Evolutionary conservation across 495 filamentous ascomycete genomes (phyloP), one percentile per base, ranked within the genome.

Genomic region (Neurospora sp.): DNA sequence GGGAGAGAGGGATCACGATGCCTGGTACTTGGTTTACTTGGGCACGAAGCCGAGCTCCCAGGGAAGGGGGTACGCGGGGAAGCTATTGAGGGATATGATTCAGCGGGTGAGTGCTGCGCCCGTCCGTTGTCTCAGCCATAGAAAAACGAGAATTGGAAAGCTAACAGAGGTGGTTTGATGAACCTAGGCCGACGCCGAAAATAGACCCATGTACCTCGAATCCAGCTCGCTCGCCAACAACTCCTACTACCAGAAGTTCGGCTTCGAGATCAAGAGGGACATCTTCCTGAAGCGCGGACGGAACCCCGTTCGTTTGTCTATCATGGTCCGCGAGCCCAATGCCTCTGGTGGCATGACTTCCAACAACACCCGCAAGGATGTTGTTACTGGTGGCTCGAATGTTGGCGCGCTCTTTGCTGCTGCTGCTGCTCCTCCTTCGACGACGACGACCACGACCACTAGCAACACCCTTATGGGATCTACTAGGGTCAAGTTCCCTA

Each of bases 11-110:
- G 89, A 93, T 76, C 79, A 88, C 72, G 85, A 87, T 74, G 91
- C 87, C 76, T 90, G 87, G 80, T 94, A 94, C 78, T 86, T 95
- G 35, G 92, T 94, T 18, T 94, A 93, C 80, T 81, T 95, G 74
- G 92, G 92, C 73, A 92, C 91, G 73, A 89, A 88, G 78, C 88
- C 90, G 18, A 83, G 80, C 69, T 86, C 87, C 16, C 86, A 88
- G 71, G 89, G 91, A 39, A 87, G 89, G 69, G 92, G 92, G 39
- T 92, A 91, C 77, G 91, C 87, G 31, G 87, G 83, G 76, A 88
- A 87, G 81, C 82, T 93, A 74, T 85, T 94, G 74, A 85, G 89
- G 82, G 82, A 91, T 74, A 87, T 90, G 78, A 89, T 89, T 69
- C 81, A 79, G 35, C 83, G 84, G 85, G 90, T 91, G 81, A 75